These are phyloP conservation scores for Pluteus cervinus DNA, from an alignment of 768 basidiomycete genomes.

Conservation along the genomic window DNA sequence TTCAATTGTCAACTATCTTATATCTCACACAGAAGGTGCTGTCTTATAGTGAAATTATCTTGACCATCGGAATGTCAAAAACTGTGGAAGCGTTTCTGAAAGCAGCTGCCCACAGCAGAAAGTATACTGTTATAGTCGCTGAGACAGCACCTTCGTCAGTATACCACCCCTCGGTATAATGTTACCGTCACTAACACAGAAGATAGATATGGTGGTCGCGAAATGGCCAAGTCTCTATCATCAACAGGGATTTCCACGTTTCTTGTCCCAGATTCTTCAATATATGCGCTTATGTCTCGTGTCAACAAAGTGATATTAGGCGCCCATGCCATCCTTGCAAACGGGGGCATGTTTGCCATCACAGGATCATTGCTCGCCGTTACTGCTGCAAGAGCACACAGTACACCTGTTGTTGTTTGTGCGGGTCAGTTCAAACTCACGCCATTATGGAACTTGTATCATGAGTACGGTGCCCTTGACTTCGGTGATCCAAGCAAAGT, in stretches of 20 bases:
- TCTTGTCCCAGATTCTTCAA: slow-evolving; percentile 92
- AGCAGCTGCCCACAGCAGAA: slow-evolving; percentile 81
- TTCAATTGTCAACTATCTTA: background rate
- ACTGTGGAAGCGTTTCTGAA: slow-evolving; percentile 94
- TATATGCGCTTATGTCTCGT: slow-evolving; percentile 94
- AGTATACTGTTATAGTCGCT: slow-evolving; percentile 93
- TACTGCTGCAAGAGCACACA: slow-evolving; percentile 82
- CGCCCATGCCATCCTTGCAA: slow-evolving; percentile 92
- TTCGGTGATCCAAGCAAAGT: slow-evolving; percentile 60
- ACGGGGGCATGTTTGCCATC: slow-evolving; percentile 92
- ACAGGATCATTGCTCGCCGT: slow-evolving; percentile 82
- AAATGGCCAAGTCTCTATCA: slow-evolving; percentile 79
- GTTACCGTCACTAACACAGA: slow-evolving; percentile 4
- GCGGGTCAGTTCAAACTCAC: slow-evolving; percentile 97
- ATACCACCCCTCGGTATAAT: slow-evolving; percentile 28
- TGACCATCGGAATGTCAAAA: slow-evolving; percentile 89
- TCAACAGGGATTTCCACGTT: slow-evolving; percentile 86
- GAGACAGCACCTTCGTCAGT: slow-evolving; percentile 92
- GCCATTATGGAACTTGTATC: slow-evolving; percentile 84
- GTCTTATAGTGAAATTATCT: slow-evolving; percentile 11
- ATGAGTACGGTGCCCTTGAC: slow-evolving; percentile 80
- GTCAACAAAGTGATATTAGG: slow-evolving; percentile 96
- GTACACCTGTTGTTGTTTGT: slow-evolving; percentile 89
- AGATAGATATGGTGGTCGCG: slow-evolving; percentile 73
- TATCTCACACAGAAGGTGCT: background rate